Percentiles rank a stretch among this genome's conserved stretches.
phyloP scores from a whole-genome alignment of 225 moss, liverwort and hornwort genomes.

The Takakia lepidozioides region DNA sequence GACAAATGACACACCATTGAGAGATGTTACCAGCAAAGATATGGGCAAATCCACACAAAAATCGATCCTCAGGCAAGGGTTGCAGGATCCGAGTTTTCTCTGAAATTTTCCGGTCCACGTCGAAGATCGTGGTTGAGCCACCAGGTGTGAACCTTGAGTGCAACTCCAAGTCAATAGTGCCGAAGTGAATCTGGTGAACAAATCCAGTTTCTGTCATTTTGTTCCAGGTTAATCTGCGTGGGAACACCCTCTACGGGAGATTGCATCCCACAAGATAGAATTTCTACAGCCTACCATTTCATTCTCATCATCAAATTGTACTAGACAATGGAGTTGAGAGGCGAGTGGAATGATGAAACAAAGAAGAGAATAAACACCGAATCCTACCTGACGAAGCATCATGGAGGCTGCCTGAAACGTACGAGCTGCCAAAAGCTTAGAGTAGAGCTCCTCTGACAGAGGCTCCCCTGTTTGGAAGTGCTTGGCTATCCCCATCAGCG shows the following conservation, averaged over 20 bases:
- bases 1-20: not conserved
- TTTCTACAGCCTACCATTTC: too few species aligned
- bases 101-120: constrained; percentile 50
- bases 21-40: constrained; percentile 37
- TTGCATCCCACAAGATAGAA: too few species aligned
- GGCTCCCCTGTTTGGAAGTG: constrained; percentile 49
- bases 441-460: constrained; percentile 37
- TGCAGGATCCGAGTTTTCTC: constrained; percentile 41
- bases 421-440: constrained; percentile 39
- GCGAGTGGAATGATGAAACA: too few species aligned
- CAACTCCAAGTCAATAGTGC: constrained; percentile 40
- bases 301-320: too few species aligned
- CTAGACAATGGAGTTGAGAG: too few species aligned
- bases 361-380: not conserved
- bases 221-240: too few species aligned
- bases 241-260: too few species aligned
- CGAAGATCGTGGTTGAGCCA: constrained; percentile 37
- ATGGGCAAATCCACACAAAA: constrained; percentile 52
- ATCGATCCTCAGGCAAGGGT: constrained; percentile 40
- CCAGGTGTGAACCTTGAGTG: constrained; percentile 46
- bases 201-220: too few species aligned
- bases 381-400: constrained; percentile 42
- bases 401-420: constrained; percentile 53
- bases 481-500: constrained; percentile 48
- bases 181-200: constrained; percentile 42